Conservation (phyloP, 768 basidiomycete genomes). For the Brasilioporus rufonigricans region DNA sequence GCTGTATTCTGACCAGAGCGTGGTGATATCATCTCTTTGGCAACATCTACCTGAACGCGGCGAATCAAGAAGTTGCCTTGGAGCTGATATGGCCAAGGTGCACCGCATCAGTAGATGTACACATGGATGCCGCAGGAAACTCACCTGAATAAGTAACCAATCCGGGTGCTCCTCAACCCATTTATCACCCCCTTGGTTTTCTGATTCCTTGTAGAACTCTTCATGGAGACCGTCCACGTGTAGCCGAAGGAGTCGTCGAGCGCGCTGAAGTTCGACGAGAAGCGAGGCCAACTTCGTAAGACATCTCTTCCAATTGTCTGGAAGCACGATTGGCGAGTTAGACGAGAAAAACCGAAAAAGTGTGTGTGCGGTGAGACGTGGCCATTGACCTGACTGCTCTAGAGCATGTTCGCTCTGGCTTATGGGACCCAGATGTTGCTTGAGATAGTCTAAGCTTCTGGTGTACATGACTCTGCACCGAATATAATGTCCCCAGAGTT, state of each 20-base stretch:
- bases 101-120: neutral
- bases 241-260: neutral
- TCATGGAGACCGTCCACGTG: neutral
- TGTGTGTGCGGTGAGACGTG: neutral
- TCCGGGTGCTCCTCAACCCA: neutral
- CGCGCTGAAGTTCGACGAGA: neutral
- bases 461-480: neutral
- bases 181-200: neutral
- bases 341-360: neutral
- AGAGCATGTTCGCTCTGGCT: neutral
- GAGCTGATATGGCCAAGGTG: neutral
- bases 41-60: neutral
- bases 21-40: neutral
- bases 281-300: neutral
- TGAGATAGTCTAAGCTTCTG: neutral
- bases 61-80: neutral
- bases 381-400: neutral
- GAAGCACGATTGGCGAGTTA: neutral
- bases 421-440: neutral
- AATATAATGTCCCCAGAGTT: neutral
- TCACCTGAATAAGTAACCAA: neutral
- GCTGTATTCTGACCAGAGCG: neutral
- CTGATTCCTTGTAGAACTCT: neutral
- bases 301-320: neutral
- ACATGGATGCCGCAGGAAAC: neutral